Base-by-base conservation (phyloP, 345 rosid genomes). In the Nasturtium officinale region DNA sequence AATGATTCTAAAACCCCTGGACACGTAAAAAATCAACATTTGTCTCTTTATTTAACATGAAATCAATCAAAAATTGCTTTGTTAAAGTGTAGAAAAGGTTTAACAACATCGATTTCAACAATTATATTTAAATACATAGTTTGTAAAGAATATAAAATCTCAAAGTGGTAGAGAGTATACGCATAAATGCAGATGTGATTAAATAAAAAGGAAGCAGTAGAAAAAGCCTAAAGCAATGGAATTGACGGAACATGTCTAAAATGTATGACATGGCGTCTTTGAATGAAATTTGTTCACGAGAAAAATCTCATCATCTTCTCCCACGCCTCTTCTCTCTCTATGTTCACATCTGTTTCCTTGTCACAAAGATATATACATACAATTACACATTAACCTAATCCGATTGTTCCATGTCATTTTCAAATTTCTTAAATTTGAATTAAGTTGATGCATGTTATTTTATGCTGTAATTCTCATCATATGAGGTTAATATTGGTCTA, bases 341-440 rank as follows among this genome's bases (percentile, higher is more conserved):
- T 63, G 54, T 70, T 70, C 80, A 77, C 76, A 77, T 77, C 50
- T 61, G 67, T 66, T 65, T 59, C 53, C 61, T 74, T 40, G 74
- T 68, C 74, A 68, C 57, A 45, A 29, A 55, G 43, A 43, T 57
- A 43, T 73, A 40, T 50, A 40, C 2, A 23, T 23, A 23, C 46
- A 40, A 40, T 40, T 40, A 40, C 12, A 60, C 64, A 60, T 68
- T 28, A 67, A 53, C 74, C 69, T 75, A 75, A 67, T 75, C 69
- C 55, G 10, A 7, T 2, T 15, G 21, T n/a, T 11, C 61, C 64
- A 63, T 43, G 15, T 54, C 33, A n/a, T 40, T 74, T 30, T 1
- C 11, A 10, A 4, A 6, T 50, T 57, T 38, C 28, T 54, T n/a
- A 4, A 9, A 38, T 50, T 13, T 59, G 35, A 50, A 26, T 58